Conservation (phyloP, 768 basidiomycete species). For the Lactarius tabidus region DNA sequence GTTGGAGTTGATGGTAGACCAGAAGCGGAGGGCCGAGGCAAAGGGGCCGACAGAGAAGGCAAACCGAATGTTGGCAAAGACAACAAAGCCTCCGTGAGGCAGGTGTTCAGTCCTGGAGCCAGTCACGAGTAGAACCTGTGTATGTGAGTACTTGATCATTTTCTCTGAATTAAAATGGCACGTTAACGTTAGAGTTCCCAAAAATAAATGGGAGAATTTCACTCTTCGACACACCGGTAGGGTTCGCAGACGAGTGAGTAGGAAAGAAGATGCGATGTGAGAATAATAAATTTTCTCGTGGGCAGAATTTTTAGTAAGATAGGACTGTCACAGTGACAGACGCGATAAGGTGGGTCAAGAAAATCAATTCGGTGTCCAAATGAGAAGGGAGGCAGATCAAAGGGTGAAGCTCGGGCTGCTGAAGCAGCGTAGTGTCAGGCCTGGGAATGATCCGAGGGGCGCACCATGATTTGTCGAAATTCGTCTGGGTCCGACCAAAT, state of each 20-base stretch:
- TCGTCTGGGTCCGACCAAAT: no score
- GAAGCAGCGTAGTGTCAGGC: no score
- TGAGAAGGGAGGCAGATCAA: no score
- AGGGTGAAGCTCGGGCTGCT: no score
- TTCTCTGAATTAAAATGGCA: no score
- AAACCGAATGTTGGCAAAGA: neutral
- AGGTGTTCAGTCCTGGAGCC: neutral
- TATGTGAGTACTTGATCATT: neutral
- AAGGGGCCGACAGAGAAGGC: neutral
- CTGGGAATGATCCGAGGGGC: no score
- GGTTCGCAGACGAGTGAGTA: neutral
- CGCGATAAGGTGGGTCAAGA: neutral
- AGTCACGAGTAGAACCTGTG: no score
- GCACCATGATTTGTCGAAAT: no score
- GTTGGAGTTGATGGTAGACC: neutral
- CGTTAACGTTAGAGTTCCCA: neutral
- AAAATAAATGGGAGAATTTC: neutral
- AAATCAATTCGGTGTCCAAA: neutral
- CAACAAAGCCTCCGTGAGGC: neutral
- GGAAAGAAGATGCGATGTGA: neutral
- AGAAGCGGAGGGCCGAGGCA: no score
- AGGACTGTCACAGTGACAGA: no score
- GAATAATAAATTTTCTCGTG: neutral
- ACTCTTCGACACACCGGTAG: neutral
- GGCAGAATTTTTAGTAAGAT: no score